phyloP scores from a whole-genome alignment of 2,329 filamentous ascomycete species.

The Cercospora nicotianae region DNA sequence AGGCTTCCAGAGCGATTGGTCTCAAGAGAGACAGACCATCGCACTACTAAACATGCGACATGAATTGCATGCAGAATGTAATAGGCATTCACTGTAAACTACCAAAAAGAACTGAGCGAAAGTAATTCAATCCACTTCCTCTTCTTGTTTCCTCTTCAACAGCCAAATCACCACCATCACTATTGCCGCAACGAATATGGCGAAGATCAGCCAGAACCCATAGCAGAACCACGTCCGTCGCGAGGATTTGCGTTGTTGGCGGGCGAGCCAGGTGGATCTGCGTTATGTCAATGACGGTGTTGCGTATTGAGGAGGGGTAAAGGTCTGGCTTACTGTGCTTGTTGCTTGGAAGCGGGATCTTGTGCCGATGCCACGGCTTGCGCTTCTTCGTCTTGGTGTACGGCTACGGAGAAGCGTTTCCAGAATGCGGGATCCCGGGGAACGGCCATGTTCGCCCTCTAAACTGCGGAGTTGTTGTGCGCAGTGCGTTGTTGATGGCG shows the following conservation, averaged over 20 bases:
- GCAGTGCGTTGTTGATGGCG: background rate
- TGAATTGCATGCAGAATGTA: background rate
- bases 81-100: background rate
- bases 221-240: conserved; percentile 52
- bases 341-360: background rate
- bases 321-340: background rate
- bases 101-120: background rate
- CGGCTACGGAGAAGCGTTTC: conserved; percentile 59
- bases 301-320: too few species aligned
- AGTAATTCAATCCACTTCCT: background rate
- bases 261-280: conserved; percentile 57
- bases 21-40: background rate
- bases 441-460: conserved; percentile 44
- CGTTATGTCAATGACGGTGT: background rate
- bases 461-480: background rate
- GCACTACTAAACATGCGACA: background rate
- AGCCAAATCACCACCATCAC: conserved; percentile 51
- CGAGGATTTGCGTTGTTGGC: conserved; percentile 50
- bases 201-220: conserved; percentile 49
- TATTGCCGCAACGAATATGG: conserved; percentile 48
- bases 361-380: conserved; percentile 40
- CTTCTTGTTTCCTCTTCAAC: conserved; percentile 20
- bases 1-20: background rate
- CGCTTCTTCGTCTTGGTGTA: conserved; percentile 56
- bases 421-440: conserved; percentile 61